These are phyloP conservation scores for Tremellales sp. DNA, from an alignment of 1,284 basidiomycete species.

Conservation along the genomic window DNA sequence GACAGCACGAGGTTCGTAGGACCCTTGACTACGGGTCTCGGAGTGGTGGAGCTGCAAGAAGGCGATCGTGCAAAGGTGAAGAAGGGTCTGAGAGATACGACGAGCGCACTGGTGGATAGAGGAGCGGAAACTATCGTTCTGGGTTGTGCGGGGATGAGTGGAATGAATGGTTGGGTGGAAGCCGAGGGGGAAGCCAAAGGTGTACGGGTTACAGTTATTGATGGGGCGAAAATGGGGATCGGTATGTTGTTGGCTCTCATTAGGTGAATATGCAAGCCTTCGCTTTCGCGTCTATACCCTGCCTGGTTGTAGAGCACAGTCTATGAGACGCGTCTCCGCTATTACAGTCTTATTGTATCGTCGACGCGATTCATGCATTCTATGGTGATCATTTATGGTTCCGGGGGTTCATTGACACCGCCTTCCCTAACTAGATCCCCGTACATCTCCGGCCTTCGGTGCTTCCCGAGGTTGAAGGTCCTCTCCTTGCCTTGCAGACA, in stretches of 20 bases:
- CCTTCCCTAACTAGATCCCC: slow-evolving; percentile 15
- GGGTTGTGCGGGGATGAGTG: slow-evolving; percentile 27
- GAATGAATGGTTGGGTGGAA: slow-evolving; percentile 23
- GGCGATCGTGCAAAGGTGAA: slow-evolving; percentile 20
- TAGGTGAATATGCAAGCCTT: too few relatives aligned
- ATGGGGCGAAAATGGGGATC: slow-evolving; percentile 19
- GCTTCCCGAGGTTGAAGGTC: slow-evolving; percentile 27
- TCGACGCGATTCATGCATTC: too few relatives aligned
- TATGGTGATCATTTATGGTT: slow-evolving; percentile 15
- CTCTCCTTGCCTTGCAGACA: slow-evolving; percentile 36
- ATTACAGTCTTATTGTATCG: too few relatives aligned
- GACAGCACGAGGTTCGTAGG: slow-evolving; percentile 14
- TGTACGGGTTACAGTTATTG: slow-evolving; percentile 13
- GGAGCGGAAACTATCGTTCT: slow-evolving; percentile 19
- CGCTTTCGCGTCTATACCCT: too few relatives aligned
- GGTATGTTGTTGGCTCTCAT: slow-evolving; percentile 18
- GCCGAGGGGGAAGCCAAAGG: slow-evolving; percentile 12
- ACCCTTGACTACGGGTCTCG: slow-evolving; percentile 18
- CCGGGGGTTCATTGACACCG: slow-evolving; percentile 19
- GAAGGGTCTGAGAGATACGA: slow-evolving; percentile 19
- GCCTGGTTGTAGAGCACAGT: too few relatives aligned
- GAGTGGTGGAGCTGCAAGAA: slow-evolving; percentile 25
- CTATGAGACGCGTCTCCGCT: too few relatives aligned
- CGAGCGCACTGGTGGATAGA: slow-evolving; percentile 10
- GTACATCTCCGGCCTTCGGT: slow-evolving; percentile 25